A percentile compares a stretch with the other conserved stretches of the same genome.
Conservation (phyloP, 495 filamentous ascomycete genomes). For the Aspergillus sclerotioniger region DNA sequence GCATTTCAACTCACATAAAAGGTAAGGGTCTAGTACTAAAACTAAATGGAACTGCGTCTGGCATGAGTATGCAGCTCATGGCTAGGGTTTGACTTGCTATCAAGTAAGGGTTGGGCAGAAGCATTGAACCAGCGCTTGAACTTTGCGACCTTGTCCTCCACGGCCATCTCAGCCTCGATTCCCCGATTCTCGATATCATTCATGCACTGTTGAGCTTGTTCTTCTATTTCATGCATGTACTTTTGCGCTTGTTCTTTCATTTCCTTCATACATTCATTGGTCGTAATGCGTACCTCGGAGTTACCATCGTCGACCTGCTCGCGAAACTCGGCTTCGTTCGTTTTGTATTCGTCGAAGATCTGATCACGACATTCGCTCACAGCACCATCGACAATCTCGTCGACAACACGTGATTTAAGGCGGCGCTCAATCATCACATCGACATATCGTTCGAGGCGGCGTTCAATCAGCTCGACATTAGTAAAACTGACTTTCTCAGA, state of each 20-base stretch:
- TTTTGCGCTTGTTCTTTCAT: conserved; percentile 10
- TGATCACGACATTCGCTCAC: conserved; percentile 19
- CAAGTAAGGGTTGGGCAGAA: conserved; percentile 10
- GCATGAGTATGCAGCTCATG: conserved; percentile 9
- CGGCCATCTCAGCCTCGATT: conserved; percentile 16
- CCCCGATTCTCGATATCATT: conserved; percentile 13
- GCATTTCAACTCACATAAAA: too few relatives aligned
- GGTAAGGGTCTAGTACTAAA: conserved; percentile 7
- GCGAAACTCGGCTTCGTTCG: conserved; percentile 16
- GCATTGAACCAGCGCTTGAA: conserved; percentile 13
- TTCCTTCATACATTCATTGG: conserved; percentile 21
- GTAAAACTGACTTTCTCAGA: conserved; percentile 12
- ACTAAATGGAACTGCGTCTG: conserved; percentile 17
- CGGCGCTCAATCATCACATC: conserved; percentile 17
- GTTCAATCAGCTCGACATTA: conserved; percentile 14
- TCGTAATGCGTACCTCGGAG: conserved; percentile 17
- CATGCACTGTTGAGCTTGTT: conserved; percentile 19
- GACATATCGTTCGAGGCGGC: conserved; percentile 18
- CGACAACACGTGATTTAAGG: conserved; percentile 16
- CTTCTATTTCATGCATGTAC: conserved; percentile 16
- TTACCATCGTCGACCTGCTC: conserved; percentile 21
- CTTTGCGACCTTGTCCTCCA: conserved; percentile 9
- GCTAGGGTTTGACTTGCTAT: conserved; percentile 13
- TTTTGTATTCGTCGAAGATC: conserved; percentile 17
- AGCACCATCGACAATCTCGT: conserved; percentile 15